A percentile compares a stretch with the other conserved stretches of the same genome.
Conservation (phyloP, 1,284 basidiomycete species). For the Ceratobasidium sp. region DNA sequence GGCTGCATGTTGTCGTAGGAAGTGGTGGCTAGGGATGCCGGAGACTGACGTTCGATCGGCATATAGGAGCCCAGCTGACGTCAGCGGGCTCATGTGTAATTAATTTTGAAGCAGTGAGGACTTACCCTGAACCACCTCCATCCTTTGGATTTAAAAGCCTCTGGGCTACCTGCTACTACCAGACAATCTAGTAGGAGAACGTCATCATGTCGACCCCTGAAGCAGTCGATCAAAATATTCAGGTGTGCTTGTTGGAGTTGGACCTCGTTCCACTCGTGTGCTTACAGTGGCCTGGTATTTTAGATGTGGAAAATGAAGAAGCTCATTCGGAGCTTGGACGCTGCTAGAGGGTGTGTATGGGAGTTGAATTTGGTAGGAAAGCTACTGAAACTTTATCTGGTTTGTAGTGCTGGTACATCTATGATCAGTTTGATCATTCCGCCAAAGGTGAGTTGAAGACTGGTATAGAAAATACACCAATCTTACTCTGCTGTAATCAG, state of each 20-base stretch:
- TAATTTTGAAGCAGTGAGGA: slow-evolving; percentile 31
- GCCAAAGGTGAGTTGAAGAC: slow-evolving; percentile 71
- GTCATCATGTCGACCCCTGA: slow-evolving; percentile 40
- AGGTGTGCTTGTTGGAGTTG: slow-evolving; percentile 69
- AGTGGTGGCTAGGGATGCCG: background rate
- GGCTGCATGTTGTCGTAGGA: slow-evolving; percentile 15
- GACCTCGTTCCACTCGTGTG: slow-evolving; percentile 1
- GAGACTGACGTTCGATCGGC: slow-evolving; percentile 5
- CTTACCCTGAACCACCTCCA: slow-evolving; percentile 41
- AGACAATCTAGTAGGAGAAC: slow-evolving; percentile 8
- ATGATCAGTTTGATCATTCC: slow-evolving; percentile 99
- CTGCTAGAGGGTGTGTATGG: slow-evolving; percentile 80
- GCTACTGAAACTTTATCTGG: slow-evolving; percentile 44
- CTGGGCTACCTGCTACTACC: background rate
- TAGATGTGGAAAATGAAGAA: slow-evolving; percentile 69
- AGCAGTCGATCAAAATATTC: slow-evolving; percentile 83
- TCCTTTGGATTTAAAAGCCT: background rate
- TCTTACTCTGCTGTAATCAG: slow-evolving; percentile 53
- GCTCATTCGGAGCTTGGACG: slow-evolving; percentile 94
- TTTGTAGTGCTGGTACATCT: slow-evolving; percentile 87
- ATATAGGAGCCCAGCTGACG: slow-evolving; percentile 29
- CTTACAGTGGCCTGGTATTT: slow-evolving; percentile 11
- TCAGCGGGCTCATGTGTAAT: slow-evolving; percentile 31
- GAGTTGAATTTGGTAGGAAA: background rate
- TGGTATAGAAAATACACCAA: background rate